Evolutionary conservation across 176 grass and related monocot genomes (phyloP).

Genomic region (Ensete ventricosum): DNA sequence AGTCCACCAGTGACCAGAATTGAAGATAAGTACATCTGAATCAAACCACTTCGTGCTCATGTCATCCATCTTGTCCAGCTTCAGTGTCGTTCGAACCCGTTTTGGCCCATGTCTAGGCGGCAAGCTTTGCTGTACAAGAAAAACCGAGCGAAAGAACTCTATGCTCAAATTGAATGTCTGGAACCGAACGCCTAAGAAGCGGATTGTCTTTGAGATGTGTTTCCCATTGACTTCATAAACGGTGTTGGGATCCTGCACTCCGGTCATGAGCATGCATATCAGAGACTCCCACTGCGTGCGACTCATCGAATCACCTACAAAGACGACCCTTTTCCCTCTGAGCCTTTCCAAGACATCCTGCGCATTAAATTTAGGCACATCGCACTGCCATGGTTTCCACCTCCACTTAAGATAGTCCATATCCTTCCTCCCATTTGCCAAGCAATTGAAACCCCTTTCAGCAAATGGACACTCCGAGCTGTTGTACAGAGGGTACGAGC

Average conservation of each 20-base stretch:
- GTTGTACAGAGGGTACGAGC: slow-evolving; percentile 60
- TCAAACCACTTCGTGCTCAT: slow-evolving; percentile 53
- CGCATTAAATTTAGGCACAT: slow-evolving; percentile 51
- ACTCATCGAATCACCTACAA: slow-evolving; percentile 95
- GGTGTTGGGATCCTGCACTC: slow-evolving; percentile 49
- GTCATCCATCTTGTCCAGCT: slow-evolving; percentile 76
- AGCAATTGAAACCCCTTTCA: slow-evolving; percentile 87
- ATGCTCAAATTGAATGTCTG: slow-evolving; percentile 64
- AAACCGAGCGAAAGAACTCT: slow-evolving; percentile 75
- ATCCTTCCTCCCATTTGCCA: slow-evolving; percentile 76
- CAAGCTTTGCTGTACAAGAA: slow-evolving; percentile 70
- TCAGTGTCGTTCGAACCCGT: slow-evolving; percentile 52
- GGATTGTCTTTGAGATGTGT: slow-evolving; percentile 81
- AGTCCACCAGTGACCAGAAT: slow-evolving; percentile 98
- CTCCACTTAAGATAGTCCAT: slow-evolving; percentile 83
- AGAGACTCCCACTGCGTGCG: slow-evolving; percentile 96
- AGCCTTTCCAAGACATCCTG: slow-evolving; percentile 43
- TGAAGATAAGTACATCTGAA: slow-evolving; percentile 82
- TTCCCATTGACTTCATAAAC: slow-evolving; percentile 91
- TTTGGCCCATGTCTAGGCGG: slow-evolving; percentile 34
- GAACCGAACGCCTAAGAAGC: slow-evolving; percentile 79
- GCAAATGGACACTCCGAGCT: slow-evolving; percentile 79
- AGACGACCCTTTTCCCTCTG: slow-evolving; percentile 71
- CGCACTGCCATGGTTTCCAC: slow-evolving; percentile 71
- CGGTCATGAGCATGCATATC: slow-evolving; percentile 94